Evolutionary conservation across 495 filamentous ascomycete genomes (phyloP).

Genomic region (Bathelium albidoporum): DNA sequence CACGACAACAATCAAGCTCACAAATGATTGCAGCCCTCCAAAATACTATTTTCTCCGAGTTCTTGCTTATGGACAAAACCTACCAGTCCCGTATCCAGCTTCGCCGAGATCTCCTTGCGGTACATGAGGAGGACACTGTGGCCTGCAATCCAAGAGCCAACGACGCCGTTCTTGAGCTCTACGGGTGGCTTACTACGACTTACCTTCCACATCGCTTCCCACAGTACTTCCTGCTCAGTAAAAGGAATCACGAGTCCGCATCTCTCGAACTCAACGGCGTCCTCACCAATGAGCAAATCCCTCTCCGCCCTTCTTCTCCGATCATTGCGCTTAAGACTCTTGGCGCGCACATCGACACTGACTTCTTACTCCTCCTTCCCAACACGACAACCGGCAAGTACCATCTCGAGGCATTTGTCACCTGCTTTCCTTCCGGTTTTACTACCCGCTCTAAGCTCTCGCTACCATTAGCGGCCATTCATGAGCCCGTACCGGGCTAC

Average conservation of each 20-base stretch:
- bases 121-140: slow-evolving; percentile 37
- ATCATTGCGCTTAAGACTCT: slow-evolving; percentile 39
- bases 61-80: slow-evolving; percentile 56
- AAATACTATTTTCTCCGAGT: slow-evolving; percentile 45
- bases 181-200: slow-evolving; percentile 49
- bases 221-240: not conserved
- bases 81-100: slow-evolving; percentile 47
- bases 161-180: slow-evolving; percentile 52
- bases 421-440: slow-evolving; percentile 67
- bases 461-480: slow-evolving; percentile 53
- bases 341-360: slow-evolving; percentile 56
- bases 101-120: slow-evolving; percentile 41
- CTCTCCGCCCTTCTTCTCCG: slow-evolving; percentile 29
- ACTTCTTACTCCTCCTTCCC: slow-evolving; percentile 65
- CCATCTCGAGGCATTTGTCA: slow-evolving; percentile 54
- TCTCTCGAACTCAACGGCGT: slow-evolving; percentile 23
- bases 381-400: slow-evolving; percentile 41
- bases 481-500: slow-evolving; percentile 47
- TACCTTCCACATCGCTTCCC: slow-evolving; percentile 62
- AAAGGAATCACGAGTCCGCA: not conserved
- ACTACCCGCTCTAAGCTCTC: slow-evolving; percentile 54
- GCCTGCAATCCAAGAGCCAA: slow-evolving; percentile 33
- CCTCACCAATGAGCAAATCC: slow-evolving; percentile 36
- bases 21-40: slow-evolving; percentile 35
- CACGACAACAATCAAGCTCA: not conserved